A percentile compares a stretch with the other conserved stretches of the same genome.
Conservation (phyloP, 2,329 filamentous ascomycete genomes). For the Ascocoryne sarcoides region DNA sequence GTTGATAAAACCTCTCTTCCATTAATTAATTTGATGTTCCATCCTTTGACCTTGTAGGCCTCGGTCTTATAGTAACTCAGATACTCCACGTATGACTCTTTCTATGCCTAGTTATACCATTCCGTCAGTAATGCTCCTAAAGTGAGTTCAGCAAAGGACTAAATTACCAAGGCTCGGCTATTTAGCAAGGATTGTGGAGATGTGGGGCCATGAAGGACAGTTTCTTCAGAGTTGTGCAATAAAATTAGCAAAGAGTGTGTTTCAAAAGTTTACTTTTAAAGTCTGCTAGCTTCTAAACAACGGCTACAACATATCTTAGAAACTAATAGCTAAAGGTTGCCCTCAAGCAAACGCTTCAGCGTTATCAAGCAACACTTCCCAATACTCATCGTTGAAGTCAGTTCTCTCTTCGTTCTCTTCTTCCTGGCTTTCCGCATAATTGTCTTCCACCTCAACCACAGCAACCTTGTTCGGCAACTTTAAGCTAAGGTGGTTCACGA, state of each 20-base stretch:
- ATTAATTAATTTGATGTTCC: conserved; percentile 11
- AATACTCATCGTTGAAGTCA: conserved; percentile 15
- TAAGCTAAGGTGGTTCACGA: conserved; percentile 5
- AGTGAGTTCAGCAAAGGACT: too few species aligned
- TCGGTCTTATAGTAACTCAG: conserved; percentile 12
- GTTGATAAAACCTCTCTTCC: conserved; percentile 12
- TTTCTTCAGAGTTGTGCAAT: too few species aligned
- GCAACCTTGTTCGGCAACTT: conserved; percentile 9
- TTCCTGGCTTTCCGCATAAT: conserved; percentile 5
- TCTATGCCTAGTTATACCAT: conserved; percentile 14
- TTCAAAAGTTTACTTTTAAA: too few species aligned
- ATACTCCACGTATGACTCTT: conserved; percentile 10
- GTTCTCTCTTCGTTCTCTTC: conserved; percentile 4
- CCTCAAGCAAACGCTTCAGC: conserved; percentile 11
- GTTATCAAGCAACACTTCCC: conserved; percentile 16
- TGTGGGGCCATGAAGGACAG: too few species aligned
- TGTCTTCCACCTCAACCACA: conserved; percentile 7
- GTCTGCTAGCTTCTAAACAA: too few species aligned
- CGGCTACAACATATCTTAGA: too few species aligned
- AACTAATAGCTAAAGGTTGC: too few species aligned
- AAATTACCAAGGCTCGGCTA: too few species aligned
- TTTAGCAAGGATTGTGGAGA: too few species aligned
- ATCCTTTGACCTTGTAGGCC: conserved; percentile 9
- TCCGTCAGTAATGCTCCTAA: conserved; percentile 9
- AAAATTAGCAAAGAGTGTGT: too few species aligned